Percentiles rank a stretch among this genome's conserved stretches.
These are phyloP conservation scores for Syzygium jambos DNA, from an alignment of 345 rosid genomes.

Conservation along the genomic window DNA sequence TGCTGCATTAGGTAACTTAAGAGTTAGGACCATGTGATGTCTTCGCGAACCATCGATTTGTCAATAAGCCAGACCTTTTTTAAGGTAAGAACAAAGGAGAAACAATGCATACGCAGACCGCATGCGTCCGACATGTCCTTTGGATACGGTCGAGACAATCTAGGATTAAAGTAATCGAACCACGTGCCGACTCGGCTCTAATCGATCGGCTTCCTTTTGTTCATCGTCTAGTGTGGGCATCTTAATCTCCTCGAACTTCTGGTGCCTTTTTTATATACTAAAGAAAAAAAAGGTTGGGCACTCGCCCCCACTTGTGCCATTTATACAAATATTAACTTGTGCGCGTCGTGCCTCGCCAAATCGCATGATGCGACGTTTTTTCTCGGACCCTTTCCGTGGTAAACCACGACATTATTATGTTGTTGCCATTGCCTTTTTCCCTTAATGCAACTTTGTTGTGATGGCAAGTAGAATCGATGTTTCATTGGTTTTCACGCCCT, in stretches of 20 bases:
- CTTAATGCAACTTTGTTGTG: background rate
- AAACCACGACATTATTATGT: background rate
- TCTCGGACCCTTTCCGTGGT: background rate
- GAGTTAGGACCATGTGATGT: background rate
- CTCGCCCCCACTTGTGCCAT: conserved; percentile 11
- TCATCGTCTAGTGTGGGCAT: conserved; percentile 12
- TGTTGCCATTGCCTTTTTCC: background rate
- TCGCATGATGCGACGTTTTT: background rate
- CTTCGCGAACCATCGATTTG: background rate
- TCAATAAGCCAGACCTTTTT: background rate
- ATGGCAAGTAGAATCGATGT: background rate
- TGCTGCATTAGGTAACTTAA: background rate
- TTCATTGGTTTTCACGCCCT: background rate
- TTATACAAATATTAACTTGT: background rate
- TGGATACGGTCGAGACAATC: background rate
- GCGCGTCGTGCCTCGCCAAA: background rate
- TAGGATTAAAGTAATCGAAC: conserved; percentile 5
- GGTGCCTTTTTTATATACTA: background rate
- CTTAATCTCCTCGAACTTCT: conserved; percentile 38
- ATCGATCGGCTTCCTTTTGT: background rate
- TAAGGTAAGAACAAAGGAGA: background rate
- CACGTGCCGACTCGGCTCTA: background rate
- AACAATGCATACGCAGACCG: background rate
- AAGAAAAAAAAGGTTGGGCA: background rate
- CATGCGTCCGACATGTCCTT: background rate